These are phyloP conservation scores for Cryptosporidium parvum DNA, from an alignment of 169 alveolate species.

Conservation along the genomic window DNA sequence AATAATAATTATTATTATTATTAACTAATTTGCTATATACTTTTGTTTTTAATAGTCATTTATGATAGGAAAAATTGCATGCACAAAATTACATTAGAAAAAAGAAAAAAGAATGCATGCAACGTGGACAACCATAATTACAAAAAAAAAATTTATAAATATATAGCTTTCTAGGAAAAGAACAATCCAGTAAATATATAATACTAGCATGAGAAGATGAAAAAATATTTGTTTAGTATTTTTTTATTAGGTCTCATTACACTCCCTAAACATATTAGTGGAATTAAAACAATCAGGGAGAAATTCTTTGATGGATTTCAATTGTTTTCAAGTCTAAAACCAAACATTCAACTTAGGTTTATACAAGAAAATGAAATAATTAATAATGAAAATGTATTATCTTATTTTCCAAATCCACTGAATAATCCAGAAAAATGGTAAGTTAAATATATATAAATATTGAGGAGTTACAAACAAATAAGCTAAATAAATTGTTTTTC, in stretches of 20 bases:
- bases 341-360: slow-evolving; percentile 4
- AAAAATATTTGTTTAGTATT: slow-evolving; percentile 5
- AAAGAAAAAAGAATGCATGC: slow-evolving; percentile 14
- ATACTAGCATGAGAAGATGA: slow-evolving; percentile 29
- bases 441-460: not conserved
- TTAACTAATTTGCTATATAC: not conserved
- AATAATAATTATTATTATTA: too few species aligned
- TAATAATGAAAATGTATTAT: slow-evolving; percentile 41
- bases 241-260: not conserved
- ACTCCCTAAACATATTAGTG: not conserved
- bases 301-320: slow-evolving; percentile 14
- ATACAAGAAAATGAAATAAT: slow-evolving; percentile 25
- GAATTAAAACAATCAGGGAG: not conserved
- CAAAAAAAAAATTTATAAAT: not conserved
- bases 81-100: not conserved
- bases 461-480: not conserved
- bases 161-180: not conserved
- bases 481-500: not conserved
- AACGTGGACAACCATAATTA: slow-evolving; percentile 1
- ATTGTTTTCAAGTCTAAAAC: not conserved
- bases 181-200: not conserved
- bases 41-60: not conserved
- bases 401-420: slow-evolving; percentile 57
- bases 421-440: slow-evolving; percentile 66
- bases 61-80: not conserved